phyloP scores from a whole-genome alignment of 306 rosid species.

The Sindora glabra region DNA sequence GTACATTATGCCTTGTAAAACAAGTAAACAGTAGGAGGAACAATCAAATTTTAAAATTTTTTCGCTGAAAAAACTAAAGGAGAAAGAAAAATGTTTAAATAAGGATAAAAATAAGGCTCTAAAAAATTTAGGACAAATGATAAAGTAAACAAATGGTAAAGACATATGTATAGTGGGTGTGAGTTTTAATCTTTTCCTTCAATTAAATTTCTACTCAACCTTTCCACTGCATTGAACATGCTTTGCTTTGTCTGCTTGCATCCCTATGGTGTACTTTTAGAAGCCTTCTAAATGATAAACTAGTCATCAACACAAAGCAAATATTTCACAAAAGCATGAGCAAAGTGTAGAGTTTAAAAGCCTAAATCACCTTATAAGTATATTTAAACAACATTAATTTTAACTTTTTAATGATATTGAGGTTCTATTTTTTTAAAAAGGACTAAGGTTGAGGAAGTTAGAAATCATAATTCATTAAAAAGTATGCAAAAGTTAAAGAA shows the following conservation, averaged over 20 bases:
- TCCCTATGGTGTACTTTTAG: constrained; percentile 50
- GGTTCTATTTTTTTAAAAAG: constrained; percentile 22
- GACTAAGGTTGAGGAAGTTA: constrained; percentile 17
- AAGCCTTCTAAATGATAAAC: constrained; percentile 38
- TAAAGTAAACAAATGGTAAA: constrained; percentile 9
- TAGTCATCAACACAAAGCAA: constrained; percentile 32
- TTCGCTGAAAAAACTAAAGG: constrained; percentile 28
- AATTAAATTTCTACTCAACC: constrained; percentile 25
- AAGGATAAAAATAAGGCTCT: constrained; percentile 41
- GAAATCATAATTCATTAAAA: not conserved
- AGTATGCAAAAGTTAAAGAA: not conserved
- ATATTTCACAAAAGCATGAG: not conserved
- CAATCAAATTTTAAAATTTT: constrained; percentile 42
- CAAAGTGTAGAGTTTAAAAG: constrained; percentile 19
- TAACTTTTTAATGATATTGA: constrained; percentile 35
- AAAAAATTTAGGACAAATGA: constrained; percentile 21
- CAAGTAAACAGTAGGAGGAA: constrained; percentile 11
- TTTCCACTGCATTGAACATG: constrained; percentile 28
- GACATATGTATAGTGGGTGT: constrained; percentile 37
- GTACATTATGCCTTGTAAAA: constrained; percentile 9
- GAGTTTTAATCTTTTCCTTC: constrained; percentile 1
- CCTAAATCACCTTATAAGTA: constrained; percentile 20
- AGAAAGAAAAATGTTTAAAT: constrained; percentile 19
- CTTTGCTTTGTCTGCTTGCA: constrained; percentile 37
- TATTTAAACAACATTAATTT: constrained; percentile 11